Conservation (phyloP, 1,284 basidiomycete genomes). For the Caloboletus inedulis region DNA sequence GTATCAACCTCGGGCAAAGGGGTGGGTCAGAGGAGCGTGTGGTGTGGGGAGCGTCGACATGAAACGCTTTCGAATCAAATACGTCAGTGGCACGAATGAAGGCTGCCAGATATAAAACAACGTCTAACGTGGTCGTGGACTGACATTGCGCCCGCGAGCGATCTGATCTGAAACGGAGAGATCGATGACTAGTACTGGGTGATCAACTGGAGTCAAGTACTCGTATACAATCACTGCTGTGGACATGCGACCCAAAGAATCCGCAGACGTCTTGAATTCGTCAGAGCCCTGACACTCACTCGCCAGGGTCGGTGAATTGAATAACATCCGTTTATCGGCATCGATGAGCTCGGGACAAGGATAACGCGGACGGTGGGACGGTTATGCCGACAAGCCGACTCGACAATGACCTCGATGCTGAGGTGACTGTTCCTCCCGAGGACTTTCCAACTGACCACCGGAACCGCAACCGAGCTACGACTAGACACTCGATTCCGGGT, state of each 20-base stretch:
- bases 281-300: slow-evolving; percentile 8
- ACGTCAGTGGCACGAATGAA: slow-evolving; percentile 21
- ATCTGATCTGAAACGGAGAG: slow-evolving; percentile 18
- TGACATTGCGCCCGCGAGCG: not conserved
- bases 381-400: slow-evolving; percentile 13
- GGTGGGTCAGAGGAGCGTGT: slow-evolving; percentile 16
- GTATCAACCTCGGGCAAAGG: no score
- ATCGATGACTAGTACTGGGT: no score
- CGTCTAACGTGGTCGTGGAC: slow-evolving; percentile 12
- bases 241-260: slow-evolving; percentile 8
- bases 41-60: slow-evolving; percentile 24
- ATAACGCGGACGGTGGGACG: slow-evolving; percentile 1
- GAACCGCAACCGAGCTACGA: slow-evolving; percentile 7
- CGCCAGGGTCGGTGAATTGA: slow-evolving; percentile 21
- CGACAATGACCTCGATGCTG: slow-evolving; percentile 5
- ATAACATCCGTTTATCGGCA: slow-evolving; percentile 14
- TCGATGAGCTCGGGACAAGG: not conserved
- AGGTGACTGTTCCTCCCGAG: slow-evolving; percentile 2
- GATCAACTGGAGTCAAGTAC: not conserved
- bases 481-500: slow-evolving; percentile 13
- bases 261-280: not conserved
- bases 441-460: not conserved
- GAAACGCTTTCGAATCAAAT: slow-evolving; percentile 21
- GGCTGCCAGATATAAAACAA: slow-evolving; percentile 5
- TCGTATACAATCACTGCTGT: not conserved